Base-by-base conservation (phyloP, 805 yeast species). In the Sungouiella blattae region DNA sequence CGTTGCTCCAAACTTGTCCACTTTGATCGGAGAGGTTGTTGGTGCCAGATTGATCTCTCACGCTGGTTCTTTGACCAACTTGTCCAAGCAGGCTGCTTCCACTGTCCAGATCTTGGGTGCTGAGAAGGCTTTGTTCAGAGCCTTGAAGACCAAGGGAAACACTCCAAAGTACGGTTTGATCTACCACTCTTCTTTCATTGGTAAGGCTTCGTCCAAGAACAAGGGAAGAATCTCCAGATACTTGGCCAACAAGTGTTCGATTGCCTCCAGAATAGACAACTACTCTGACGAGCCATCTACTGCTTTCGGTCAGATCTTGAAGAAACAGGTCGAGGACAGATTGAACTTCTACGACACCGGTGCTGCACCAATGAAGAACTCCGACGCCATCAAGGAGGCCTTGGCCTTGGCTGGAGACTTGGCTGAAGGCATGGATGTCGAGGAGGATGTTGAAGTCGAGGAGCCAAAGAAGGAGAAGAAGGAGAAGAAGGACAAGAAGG, bases 151-250 rank as follows among this genome's bases (percentile, higher is more conserved):
- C 41, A 93, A 93, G 69, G 96, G 89, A 57, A 96, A 93, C 66
- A 93, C 98, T 44, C 98, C 98, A 60, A 93, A 93, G 67, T 93
- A 93, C 60, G 98, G 98, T 73, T 74, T 93, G 55, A 75, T 93
- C 52, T 93, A 93, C 74, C 98, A 93, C 62, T 96, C 98, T 39
- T 87, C 96, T 20, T 75, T 93, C 47, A 94, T 93, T 50, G 98
- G 98, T 48, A 96, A 91, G 75, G 98, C 98, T 40, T 77, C 95
- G 33, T 96, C 96, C 68, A 85, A 85, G 69, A 93, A 93, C 73
- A 93, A 93, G 80, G 98, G 98, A 68, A 84, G 98, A 77, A 93
- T 93, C 52, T 91, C 98, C 32, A 84, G 98, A 72, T 93, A 89
- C 71, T 75, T 93, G 68, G 98, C 98, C 49, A 93, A 93, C 83